These are phyloP conservation scores for Didymella exigua DNA, from an alignment of 2,329 filamentous ascomycete species.

Conservation along the genomic window DNA sequence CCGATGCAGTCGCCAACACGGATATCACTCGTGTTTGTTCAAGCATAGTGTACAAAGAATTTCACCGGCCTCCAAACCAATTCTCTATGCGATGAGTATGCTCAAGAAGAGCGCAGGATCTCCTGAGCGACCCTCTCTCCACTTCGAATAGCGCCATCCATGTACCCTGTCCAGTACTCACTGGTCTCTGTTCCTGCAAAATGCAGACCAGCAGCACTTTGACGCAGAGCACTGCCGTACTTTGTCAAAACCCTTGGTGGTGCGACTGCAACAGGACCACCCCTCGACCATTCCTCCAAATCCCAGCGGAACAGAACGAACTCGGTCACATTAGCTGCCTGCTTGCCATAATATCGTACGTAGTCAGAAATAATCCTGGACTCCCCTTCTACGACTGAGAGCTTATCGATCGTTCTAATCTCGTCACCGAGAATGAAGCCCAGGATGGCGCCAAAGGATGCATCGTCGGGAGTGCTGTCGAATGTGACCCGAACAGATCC, in stretches of 20 bases:
- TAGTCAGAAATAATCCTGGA: conserved; percentile 18
- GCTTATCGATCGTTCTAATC: conserved; percentile 24
- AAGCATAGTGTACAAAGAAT: too few relatives aligned
- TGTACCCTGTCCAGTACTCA: conserved; percentile 62
- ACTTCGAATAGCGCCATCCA: conserved; percentile 62
- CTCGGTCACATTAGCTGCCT: conserved; percentile 20
- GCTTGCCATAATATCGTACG: conserved; percentile 21
- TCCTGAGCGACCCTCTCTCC: conserved; percentile 58
- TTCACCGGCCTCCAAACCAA: too few relatives aligned
- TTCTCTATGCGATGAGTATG: too few relatives aligned
- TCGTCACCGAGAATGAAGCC: conserved; percentile 33
- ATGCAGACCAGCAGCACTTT: conserved; percentile 50
- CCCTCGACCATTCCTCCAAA: conserved; percentile 26
- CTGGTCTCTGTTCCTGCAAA: conserved; percentile 63
- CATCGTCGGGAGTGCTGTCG: conserved; percentile 25
- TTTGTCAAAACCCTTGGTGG: conserved; percentile 20
- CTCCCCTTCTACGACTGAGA: background rate
- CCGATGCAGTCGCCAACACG: too few relatives aligned
- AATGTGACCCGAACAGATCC: conserved; percentile 23
- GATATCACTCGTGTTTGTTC: too few relatives aligned
- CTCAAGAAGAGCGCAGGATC: conserved; percentile 30
- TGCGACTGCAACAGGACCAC: conserved; percentile 26
- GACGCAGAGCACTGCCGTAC: conserved; percentile 20
- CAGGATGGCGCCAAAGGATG: conserved; percentile 28
- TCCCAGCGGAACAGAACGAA: conserved; percentile 33